Percentiles rank a stretch among this genome's conserved stretches.
Evolutionary conservation across 2,329 filamentous ascomycete species (phyloP).

Genomic region (Macrophomina pseudophaseolina): DNA sequence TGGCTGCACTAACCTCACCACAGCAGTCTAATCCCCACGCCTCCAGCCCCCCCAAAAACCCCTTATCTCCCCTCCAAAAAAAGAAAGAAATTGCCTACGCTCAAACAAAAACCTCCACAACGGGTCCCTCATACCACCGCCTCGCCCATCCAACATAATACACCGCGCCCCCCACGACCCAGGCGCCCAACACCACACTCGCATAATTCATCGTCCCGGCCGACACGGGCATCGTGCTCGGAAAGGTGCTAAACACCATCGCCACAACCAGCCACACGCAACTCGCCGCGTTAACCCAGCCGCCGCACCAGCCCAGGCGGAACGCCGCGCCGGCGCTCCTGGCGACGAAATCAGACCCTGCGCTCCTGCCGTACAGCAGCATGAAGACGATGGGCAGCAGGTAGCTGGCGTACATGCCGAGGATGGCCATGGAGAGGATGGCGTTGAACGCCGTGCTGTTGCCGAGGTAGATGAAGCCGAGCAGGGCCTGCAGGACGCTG

Average conservation of each 20-base stretch:
- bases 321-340: slow-evolving; percentile 28
- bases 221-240: slow-evolving; percentile 47
- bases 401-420: slow-evolving; percentile 53
- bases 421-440: slow-evolving; percentile 49
- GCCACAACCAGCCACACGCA: slow-evolving; percentile 52
- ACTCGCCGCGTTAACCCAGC: slow-evolving; percentile 47
- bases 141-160: slow-evolving; percentile 43
- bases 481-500: slow-evolving; percentile 36
- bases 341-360: slow-evolving; percentile 24
- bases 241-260: slow-evolving; percentile 54
- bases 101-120: slow-evolving; percentile 20
- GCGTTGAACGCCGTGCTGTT: slow-evolving; percentile 51
- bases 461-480: slow-evolving; percentile 49
- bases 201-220: slow-evolving; percentile 56
- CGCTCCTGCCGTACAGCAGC: slow-evolving; percentile 44
- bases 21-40: too few relatives aligned
- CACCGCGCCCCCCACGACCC: slow-evolving; percentile 42
- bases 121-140: slow-evolving; percentile 36
- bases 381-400: slow-evolving; percentile 49
- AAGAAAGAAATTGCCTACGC: too few relatives aligned
- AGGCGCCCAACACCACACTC: slow-evolving; percentile 50
- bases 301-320: slow-evolving; percentile 43
- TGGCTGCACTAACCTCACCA: too few relatives aligned
- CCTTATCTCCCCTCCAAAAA: too few relatives aligned
- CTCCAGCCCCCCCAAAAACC: too few relatives aligned